Evolutionary conservation across 106 monocot genomes (phyloP).

Genomic region (Dendrobium chrysotoxum): DNA sequence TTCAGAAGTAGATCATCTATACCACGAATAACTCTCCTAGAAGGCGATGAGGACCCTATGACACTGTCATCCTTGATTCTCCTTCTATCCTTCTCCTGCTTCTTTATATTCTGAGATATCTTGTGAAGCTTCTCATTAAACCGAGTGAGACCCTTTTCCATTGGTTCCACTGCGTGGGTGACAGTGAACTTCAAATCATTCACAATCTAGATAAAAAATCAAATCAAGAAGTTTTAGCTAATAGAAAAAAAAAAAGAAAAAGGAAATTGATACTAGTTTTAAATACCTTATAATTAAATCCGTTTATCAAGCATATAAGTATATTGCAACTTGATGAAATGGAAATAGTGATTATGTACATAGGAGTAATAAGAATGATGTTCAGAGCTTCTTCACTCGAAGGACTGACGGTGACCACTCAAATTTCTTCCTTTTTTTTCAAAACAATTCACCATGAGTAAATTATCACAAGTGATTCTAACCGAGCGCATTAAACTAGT

Average conservation of each 20-base stretch:
- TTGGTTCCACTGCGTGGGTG: constrained; percentile 81
- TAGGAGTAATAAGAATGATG: not conserved
- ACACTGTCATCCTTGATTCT: constrained; percentile 81
- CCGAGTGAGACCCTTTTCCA: constrained; percentile 76
- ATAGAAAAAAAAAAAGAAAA: not conserved
- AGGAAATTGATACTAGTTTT: not conserved
- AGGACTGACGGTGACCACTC: too few species aligned
- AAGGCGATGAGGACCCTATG: constrained; percentile 39
- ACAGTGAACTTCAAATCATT: constrained; percentile 95
- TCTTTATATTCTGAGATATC: constrained; percentile 90
- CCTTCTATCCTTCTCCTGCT: constrained; percentile 54
- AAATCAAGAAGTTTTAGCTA: constrained; percentile 1
- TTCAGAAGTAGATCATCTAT: constrained; percentile 82
- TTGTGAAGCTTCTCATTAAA: constrained; percentile 90
- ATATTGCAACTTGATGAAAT: not conserved
- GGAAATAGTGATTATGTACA: not conserved
- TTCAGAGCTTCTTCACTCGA: too few species aligned
- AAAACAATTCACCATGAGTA: too few species aligned
- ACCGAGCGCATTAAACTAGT: too few species aligned
- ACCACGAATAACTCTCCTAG: constrained; percentile 52
- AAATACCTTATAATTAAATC: not conserved
- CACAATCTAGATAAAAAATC: constrained; percentile 48
- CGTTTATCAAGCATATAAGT: not conserved
- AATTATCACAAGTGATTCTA: too few species aligned
- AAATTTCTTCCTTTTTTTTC: too few species aligned